Percentiles rank a stretch among this genome's conserved stretches.
These are phyloP conservation scores for Coemansia linderi DNA, from an alignment of 371 early-diverging fungal genomes.

Conservation along the genomic window DNA sequence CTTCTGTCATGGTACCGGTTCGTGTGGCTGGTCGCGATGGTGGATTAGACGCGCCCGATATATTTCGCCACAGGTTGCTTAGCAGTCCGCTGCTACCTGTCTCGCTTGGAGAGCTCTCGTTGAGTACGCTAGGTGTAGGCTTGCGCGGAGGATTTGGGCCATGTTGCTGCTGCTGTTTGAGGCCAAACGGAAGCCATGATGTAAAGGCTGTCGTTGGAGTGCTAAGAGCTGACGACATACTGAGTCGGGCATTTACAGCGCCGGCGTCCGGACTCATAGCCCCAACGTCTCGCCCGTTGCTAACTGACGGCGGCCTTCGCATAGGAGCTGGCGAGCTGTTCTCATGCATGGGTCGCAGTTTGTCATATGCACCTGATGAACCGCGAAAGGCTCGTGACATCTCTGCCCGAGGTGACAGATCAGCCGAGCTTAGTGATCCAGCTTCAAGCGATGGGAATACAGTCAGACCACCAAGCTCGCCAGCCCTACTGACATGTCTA, in stretches of 20 bases:
- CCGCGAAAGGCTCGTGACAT: conserved; percentile 4
- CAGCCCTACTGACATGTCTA: not conserved
- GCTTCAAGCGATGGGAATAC: conserved; percentile 22
- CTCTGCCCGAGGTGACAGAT: conserved; percentile 4
- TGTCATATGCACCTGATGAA: conserved; percentile 15
- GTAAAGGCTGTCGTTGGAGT: conserved; percentile 33
- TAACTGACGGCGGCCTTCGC: conserved; percentile 5
- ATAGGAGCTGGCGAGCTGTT: conserved; percentile 2
- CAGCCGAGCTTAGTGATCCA: not conserved
- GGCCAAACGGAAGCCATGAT: conserved; percentile 42
- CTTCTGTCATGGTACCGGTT: conserved; percentile 18
- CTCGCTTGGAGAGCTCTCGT: conserved; percentile 25
- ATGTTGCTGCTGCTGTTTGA: conserved; percentile 19
- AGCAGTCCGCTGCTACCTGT: conserved; percentile 43
- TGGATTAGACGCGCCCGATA: conserved; percentile 32
- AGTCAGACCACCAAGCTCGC: conserved; percentile 16
- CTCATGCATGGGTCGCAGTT: not conserved
- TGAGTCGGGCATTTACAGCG: conserved; percentile 16
- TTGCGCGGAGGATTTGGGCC: not conserved
- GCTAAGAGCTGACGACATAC: conserved; percentile 44
- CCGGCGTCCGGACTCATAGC: not conserved
- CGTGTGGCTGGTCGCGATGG: conserved; percentile 21
- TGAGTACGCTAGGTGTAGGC: conserved; percentile 11
- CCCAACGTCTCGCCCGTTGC: conserved; percentile 10
- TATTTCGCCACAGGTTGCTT: conserved; percentile 44